phyloP scores from a whole-genome alignment of 2,329 filamentous ascomycete species.

The Trichoderma afroharzianum region DNA sequence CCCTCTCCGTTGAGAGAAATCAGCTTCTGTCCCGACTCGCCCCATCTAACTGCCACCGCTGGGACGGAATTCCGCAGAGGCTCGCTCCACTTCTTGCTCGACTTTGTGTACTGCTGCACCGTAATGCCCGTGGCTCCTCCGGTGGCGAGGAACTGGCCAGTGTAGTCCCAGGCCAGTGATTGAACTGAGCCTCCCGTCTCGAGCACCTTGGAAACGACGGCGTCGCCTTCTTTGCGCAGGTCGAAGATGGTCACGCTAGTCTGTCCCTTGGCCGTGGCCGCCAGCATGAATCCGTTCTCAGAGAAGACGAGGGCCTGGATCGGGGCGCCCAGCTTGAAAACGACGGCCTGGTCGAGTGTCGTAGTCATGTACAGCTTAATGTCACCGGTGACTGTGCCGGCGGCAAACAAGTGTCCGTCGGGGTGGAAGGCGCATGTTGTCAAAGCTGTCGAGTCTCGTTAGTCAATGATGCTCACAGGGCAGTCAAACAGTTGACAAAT shows the following conservation, averaged over 20 bases:
- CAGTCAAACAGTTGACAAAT: background rate
- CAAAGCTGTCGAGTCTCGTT: slow-evolving; percentile 51
- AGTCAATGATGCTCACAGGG: background rate
- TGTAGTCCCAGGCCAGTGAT: slow-evolving; percentile 86
- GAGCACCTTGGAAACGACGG: slow-evolving; percentile 75
- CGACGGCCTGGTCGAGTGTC: slow-evolving; percentile 70
- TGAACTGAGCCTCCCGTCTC: slow-evolving; percentile 78
- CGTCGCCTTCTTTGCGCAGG: slow-evolving; percentile 83
- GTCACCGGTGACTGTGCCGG: slow-evolving; percentile 72
- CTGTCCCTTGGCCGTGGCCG: slow-evolving; percentile 73
- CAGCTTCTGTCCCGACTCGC: slow-evolving; percentile 67
- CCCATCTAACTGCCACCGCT: slow-evolving; percentile 74
- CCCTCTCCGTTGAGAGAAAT: slow-evolving; percentile 73
- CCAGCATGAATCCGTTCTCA: slow-evolving; percentile 96
- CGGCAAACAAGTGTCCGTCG: slow-evolving; percentile 90
- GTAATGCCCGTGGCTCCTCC: slow-evolving; percentile 76
- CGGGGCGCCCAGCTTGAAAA: slow-evolving; percentile 65
- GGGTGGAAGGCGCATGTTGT: slow-evolving; percentile 86
- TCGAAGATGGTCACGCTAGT: slow-evolving; percentile 84
- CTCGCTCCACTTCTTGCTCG: slow-evolving; percentile 84
- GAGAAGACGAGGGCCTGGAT: slow-evolving; percentile 80
- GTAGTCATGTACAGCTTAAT: slow-evolving; percentile 89
- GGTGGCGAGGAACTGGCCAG: slow-evolving; percentile 84
- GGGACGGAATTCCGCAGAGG: slow-evolving; percentile 72
- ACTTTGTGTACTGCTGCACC: slow-evolving; percentile 87